phyloP scores from a whole-genome alignment of 1,284 basidiomycete species.

The Megacollybia platyphylla region DNA sequence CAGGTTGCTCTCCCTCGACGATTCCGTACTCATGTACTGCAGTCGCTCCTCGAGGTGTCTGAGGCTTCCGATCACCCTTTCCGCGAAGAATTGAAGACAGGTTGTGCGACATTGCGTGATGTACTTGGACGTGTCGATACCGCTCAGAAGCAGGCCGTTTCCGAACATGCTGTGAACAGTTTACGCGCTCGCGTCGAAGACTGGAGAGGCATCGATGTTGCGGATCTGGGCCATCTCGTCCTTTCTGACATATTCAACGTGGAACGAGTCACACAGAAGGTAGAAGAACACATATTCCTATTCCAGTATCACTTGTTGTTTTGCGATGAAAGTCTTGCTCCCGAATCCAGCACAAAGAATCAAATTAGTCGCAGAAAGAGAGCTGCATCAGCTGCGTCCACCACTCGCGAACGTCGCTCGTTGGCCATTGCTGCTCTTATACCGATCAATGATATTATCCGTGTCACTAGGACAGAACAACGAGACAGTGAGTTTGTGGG shows the following conservation, averaged over 20 bases:
- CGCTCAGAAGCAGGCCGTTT: slow-evolving; percentile 4
- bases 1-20: not conserved
- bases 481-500: no score
- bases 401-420: no score
- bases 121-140: not conserved
- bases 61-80: not conserved
- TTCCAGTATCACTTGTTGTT: slow-evolving; percentile 7
- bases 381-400: no score
- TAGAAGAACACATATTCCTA: slow-evolving; percentile 3
- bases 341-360: not conserved
- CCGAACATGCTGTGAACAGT: slow-evolving; percentile 1
- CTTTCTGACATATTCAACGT: slow-evolving; percentile 3
- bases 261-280: slow-evolving; percentile 3
- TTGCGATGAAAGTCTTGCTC: slow-evolving; percentile 4
- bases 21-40: not conserved
- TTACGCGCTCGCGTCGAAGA: slow-evolving; percentile 4
- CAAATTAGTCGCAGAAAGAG: not conserved
- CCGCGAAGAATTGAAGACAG: slow-evolving; percentile 1
- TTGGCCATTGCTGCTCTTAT: not conserved
- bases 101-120: slow-evolving; percentile 1
- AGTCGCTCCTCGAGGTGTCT: slow-evolving; percentile 3
- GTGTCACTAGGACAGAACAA: not conserved
- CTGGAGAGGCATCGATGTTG: slow-evolving; percentile 4
- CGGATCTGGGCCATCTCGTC: slow-evolving; percentile 2
- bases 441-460: not conserved